Percentiles rank a stretch among this genome's conserved stretches.
Conservation (phyloP, 257 asterid genomes). For the Solanum appendiculatum region DNA sequence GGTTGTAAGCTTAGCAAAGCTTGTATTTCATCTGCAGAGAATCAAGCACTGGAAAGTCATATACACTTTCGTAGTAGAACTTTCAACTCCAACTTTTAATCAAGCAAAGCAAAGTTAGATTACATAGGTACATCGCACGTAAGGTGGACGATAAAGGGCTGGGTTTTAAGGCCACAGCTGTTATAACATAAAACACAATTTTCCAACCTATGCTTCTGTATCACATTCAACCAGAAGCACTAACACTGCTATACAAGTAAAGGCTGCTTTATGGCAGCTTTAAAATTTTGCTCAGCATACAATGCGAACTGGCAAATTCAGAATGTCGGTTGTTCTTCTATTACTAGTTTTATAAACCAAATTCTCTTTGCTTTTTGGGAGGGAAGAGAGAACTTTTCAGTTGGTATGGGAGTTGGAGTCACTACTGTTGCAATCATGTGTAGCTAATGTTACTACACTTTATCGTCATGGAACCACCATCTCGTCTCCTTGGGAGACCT, state of each 20-base stretch:
- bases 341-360: neutral
- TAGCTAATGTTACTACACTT: conserved; percentile 38
- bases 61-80: neutral
- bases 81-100: neutral
- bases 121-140: neutral
- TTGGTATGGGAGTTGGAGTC: neutral
- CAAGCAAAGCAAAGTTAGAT: neutral
- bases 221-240: neutral
- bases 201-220: neutral
- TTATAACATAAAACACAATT: neutral
- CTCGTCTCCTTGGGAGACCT: conserved; percentile 98
- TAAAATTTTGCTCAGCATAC: neutral
- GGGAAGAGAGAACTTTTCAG: neutral
- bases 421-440: conserved; percentile 16
- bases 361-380: neutral
- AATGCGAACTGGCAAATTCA: neutral
- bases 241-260: neutral
- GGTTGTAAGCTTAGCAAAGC: neutral
- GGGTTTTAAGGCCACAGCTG: neutral
- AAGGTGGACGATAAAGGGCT: neutral
- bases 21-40: neutral
- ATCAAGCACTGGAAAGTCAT: neutral
- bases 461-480: conserved; percentile 99
- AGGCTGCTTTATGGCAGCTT: neutral
- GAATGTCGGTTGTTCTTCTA: neutral